phyloP scores from a whole-genome alignment of 345 rosid genomes.

The Euclidium syriacum region DNA sequence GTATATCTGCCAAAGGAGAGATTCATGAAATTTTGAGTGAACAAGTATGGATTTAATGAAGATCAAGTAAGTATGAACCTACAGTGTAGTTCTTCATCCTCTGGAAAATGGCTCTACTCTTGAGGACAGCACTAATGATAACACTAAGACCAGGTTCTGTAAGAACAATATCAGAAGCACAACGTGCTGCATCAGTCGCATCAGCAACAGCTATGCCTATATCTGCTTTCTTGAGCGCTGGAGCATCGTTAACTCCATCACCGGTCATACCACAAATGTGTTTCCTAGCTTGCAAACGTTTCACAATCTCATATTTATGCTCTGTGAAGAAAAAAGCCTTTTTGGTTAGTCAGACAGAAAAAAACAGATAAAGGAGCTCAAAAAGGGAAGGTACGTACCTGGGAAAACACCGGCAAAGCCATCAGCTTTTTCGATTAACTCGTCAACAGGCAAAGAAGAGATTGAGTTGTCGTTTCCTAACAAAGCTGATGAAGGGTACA shows the following conservation, averaged over 20 bases:
- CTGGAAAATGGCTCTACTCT: conserved; percentile 77
- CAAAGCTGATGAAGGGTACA: conserved; percentile 78
- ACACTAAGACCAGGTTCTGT: conserved; percentile 86
- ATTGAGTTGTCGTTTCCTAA: conserved; percentile 62
- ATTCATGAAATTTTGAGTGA: neutral
- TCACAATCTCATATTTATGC: conserved; percentile 78
- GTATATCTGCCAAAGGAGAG: conserved; percentile 41
- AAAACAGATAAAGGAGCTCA: neutral
- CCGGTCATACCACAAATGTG: conserved; percentile 91
- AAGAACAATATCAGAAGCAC: conserved; percentile 82
- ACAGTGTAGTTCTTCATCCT: conserved; percentile 91
- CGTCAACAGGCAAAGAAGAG: conserved; percentile 65
- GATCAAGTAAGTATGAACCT: conserved; percentile 19
- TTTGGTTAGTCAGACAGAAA: neutral
- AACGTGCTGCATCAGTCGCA: conserved; percentile 78
- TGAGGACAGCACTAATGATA: conserved; percentile 74
- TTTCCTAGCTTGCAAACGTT: conserved; percentile 68
- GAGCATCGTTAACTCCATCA: conserved; percentile 83
- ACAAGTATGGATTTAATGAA: too few relatives aligned
- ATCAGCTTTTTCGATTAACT: conserved; percentile 79
- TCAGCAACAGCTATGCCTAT: conserved; percentile 88
- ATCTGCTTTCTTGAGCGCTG: conserved; percentile 85
- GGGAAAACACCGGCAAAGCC: conserved; percentile 88
- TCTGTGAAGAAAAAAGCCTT: conserved; percentile 29
- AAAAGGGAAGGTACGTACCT: conserved; percentile 39